phyloP scores from a whole-genome alignment of 2,329 filamentous ascomycete species.

The Cercospora sp. region DNA sequence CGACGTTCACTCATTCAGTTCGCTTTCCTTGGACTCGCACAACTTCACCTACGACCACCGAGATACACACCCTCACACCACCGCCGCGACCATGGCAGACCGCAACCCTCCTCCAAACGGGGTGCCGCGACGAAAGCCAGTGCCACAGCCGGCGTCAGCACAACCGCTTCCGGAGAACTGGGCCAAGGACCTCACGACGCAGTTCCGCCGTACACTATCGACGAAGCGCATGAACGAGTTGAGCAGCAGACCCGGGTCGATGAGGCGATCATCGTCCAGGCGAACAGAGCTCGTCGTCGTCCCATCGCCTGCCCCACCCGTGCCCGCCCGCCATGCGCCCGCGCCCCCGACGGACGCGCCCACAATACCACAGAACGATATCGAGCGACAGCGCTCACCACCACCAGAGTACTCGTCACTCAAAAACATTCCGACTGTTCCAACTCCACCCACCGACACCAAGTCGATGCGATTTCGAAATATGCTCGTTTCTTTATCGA shows the following conservation, averaged over 20 bases:
- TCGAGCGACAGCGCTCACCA: constrained; percentile 34
- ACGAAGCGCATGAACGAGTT: constrained; percentile 85
- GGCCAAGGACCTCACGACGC: constrained; percentile 75
- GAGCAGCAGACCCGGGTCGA: constrained; percentile 41
- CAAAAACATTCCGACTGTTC: constrained; percentile 67
- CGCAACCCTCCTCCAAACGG: constrained; percentile 28
- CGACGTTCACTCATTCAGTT: neutral
- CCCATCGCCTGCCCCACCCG: constrained; percentile 20
- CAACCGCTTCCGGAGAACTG: constrained; percentile 57
- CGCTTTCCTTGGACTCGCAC: neutral
- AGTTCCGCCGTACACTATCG: constrained; percentile 84
- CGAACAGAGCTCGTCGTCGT: constrained; percentile 43
- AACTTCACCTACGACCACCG: neutral
- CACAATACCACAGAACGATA: constrained; percentile 30
- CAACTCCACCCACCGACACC: constrained; percentile 65
- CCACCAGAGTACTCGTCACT: constrained; percentile 64
- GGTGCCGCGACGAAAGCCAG: constrained; percentile 37
- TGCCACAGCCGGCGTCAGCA: constrained; percentile 27
- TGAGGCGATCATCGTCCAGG: constrained; percentile 58
- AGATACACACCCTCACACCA: neutral
- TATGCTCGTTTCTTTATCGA: constrained; percentile 78
- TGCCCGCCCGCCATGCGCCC: constrained; percentile 21
- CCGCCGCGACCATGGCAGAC: constrained; percentile 31
- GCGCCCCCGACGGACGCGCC: constrained; percentile 32
- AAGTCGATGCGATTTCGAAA: constrained; percentile 58